Percentiles rank a stretch among this genome's conserved stretches.
Evolutionary conservation across 1,284 basidiomycete genomes (phyloP).

Genomic region (Naganishia sp.): DNA sequence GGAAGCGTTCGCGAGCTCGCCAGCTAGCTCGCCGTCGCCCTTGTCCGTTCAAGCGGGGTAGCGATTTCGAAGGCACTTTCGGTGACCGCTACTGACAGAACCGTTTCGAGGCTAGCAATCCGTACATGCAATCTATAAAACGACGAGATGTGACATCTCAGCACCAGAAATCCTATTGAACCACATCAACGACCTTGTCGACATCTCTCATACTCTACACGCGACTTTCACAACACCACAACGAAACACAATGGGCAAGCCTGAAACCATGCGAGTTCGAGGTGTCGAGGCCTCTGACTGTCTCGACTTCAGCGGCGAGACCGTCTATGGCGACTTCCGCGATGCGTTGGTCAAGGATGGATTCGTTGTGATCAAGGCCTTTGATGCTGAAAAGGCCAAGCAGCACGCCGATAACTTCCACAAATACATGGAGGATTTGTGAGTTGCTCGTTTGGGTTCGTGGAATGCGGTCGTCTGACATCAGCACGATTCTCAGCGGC

Average conservation of each 20-base stretch:
- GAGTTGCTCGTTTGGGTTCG: background rate
- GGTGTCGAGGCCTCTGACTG: slow-evolving; percentile 21
- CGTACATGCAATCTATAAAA: slow-evolving; percentile 3
- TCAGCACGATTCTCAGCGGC: slow-evolving; percentile 5
- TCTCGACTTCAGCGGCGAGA: slow-evolving; percentile 19
- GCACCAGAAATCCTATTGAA: background rate
- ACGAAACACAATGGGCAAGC: slow-evolving; percentile 12
- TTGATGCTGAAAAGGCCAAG: slow-evolving; percentile 41
- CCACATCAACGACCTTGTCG: background rate
- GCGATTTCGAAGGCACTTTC: background rate
- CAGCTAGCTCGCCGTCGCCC: background rate
- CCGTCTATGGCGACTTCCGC: slow-evolving; percentile 39
- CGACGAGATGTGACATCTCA: background rate
- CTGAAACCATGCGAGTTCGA: slow-evolving; percentile 25
- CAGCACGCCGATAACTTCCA: slow-evolving; percentile 38
- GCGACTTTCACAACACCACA: background rate
- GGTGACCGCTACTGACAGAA: background rate
- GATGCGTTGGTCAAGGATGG: slow-evolving; percentile 43
- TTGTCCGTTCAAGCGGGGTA: background rate
- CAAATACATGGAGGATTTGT: slow-evolving; percentile 44
- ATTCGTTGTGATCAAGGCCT: slow-evolving; percentile 41
- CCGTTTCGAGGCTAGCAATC: background rate
- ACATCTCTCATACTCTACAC: background rate
- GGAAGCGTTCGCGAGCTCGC: background rate
- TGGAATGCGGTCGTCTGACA: background rate